A percentile compares a stretch with the other conserved stretches of the same genome.
Conservation (phyloP, 2,329 filamentous ascomycete species). For the Colletotrichum siamense region DNA sequence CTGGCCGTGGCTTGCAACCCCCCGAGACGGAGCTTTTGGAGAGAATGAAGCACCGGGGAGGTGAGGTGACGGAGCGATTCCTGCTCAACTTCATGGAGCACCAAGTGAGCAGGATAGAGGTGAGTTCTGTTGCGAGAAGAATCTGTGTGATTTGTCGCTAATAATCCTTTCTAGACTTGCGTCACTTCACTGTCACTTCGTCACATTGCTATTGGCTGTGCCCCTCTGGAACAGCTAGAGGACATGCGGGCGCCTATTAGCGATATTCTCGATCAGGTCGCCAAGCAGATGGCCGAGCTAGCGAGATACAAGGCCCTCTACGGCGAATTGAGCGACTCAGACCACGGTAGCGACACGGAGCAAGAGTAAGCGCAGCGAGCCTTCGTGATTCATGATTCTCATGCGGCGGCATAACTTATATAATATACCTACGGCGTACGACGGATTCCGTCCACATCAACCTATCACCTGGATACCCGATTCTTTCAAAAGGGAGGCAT, state of each 20-base stretch:
- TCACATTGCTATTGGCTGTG: slow-evolving; percentile 77
- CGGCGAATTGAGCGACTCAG: slow-evolving; percentile 45
- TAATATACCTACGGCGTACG: slow-evolving; percentile 22
- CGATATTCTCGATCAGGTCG: slow-evolving; percentile 69
- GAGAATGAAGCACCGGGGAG: slow-evolving; percentile 67
- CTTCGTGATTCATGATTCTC: slow-evolving; percentile 18
- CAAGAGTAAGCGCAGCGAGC: slow-evolving; percentile 26
- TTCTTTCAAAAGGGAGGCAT: slow-evolving; percentile 5
- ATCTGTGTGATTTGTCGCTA: not conserved
- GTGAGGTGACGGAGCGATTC: slow-evolving; percentile 88
- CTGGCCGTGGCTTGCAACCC: slow-evolving; percentile 68
- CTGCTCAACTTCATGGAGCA: slow-evolving; percentile 91
- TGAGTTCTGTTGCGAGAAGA: slow-evolving; percentile 48
- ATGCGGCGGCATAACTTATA: slow-evolving; percentile 15
- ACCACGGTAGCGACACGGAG: slow-evolving; percentile 38
- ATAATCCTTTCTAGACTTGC: slow-evolving; percentile 67
- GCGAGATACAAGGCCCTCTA: slow-evolving; percentile 62
- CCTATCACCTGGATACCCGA: slow-evolving; percentile 19
- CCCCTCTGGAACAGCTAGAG: slow-evolving; percentile 65
- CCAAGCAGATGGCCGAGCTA: slow-evolving; percentile 67
- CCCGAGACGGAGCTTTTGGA: slow-evolving; percentile 87
- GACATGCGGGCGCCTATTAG: slow-evolving; percentile 81
- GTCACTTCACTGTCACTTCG: slow-evolving; percentile 80
- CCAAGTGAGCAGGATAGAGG: slow-evolving; percentile 95
- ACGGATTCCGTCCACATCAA: slow-evolving; percentile 12